Base-by-base conservation (phyloP, 139 green algal species). In the Picochlorum costavermella region DNA sequence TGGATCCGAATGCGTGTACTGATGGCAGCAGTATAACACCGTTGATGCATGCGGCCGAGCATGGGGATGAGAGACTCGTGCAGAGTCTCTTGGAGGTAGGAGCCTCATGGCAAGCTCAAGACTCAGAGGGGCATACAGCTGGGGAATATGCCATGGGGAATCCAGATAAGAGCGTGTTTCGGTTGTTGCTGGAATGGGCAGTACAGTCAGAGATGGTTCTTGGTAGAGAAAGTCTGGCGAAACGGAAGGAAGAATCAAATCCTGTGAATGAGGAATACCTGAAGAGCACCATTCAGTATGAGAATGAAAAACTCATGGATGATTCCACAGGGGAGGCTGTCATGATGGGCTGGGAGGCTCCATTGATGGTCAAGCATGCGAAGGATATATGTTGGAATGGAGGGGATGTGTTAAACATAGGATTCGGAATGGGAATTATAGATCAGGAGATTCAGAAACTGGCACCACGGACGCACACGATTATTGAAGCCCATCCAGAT, bases 331-430 rank as follows among this genome's bases (percentile, higher is more conserved):
- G 81, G 5, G 84, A 94, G 31, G 92, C 81, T 1, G 92, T 98
- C 20, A 98, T 98, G 92, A 98, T 98, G 92, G 77, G 76, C 0
- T 98, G 92, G 92, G 92, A 97, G 71, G 53, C 70, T 8, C 87
- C 89, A 1, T 79, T 98, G 3, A 98, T 98, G 93, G 61, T 88
- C 48, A 67, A 74, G 2, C 92, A 98, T 70, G 90, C 92, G 2
- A 75, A 88, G 36, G 67, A 81, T 8, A 85, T 93, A 17, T 89
- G 79, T 40, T 26, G 28, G 20, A 30, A 30, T 6, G 48, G 46
- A 20, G 84, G 84, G 0, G 81, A 93, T 59, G 82, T 96, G 33
- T 70, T 97, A n/a, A 98, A 97, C 66, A 81, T 97, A 6, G 92
- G 92, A 16, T 98, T 98, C 76, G 92, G 92, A 2, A 77, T 98